phyloP scores from a whole-genome alignment of 352 stramenopile genomes.

The Phytophthora nicotianae region DNA sequence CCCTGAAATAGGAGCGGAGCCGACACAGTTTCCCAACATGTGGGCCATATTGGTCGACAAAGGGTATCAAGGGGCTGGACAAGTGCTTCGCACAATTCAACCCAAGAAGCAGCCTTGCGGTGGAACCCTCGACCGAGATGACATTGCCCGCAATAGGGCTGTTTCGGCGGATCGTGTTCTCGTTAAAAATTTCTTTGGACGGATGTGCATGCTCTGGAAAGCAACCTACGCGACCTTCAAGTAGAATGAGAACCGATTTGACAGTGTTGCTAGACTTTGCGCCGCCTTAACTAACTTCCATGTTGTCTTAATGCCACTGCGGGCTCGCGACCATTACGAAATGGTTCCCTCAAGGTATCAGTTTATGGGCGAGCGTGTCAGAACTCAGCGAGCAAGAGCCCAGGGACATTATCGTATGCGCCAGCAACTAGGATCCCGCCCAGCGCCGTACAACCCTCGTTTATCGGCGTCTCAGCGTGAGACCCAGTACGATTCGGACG shows the following conservation, averaged over 20 bases:
- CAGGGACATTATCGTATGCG: background rate
- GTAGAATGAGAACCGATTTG: background rate
- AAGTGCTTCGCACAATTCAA: too few species aligned
- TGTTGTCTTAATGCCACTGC: background rate
- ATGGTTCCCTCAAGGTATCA: background rate
- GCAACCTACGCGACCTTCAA: background rate
- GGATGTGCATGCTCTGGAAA: background rate
- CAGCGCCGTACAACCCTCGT: background rate
- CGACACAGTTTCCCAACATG: background rate
- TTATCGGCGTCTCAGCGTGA: conserved; percentile 7
- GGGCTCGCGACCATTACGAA: background rate
- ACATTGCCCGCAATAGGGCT: background rate
- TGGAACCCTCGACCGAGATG: background rate
- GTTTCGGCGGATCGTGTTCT: background rate
- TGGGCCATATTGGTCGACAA: too few species aligned
- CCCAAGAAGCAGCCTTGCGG: too few species aligned
- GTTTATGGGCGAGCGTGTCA: background rate
- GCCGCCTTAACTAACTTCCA: background rate
- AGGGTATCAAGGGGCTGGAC: too few species aligned
- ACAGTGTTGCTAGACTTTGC: background rate
- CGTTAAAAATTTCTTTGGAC: background rate
- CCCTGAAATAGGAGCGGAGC: background rate
- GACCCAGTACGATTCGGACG: conserved; percentile 10
- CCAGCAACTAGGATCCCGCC: background rate
- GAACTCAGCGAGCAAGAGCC: background rate